Evolutionary conservation across 805 yeast genomes (phyloP).

Genomic region (Kodamaea restingae): DNA sequence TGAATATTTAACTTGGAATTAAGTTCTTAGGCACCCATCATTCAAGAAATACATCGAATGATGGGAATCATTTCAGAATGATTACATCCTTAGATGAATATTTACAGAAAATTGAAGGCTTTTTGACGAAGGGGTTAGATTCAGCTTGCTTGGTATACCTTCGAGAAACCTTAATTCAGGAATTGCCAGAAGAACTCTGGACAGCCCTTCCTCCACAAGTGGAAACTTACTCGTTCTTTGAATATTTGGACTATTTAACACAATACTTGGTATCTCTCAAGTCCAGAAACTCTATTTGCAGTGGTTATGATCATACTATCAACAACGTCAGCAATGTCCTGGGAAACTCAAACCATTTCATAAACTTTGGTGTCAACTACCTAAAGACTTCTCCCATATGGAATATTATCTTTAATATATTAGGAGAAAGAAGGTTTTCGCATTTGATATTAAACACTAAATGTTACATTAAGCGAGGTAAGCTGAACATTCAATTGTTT

Average conservation of each 20-base stretch:
- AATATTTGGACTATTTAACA: conserved; percentile 42
- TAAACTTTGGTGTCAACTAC: conserved; percentile 30
- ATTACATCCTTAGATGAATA: not conserved
- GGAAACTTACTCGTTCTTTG: conserved; percentile 14
- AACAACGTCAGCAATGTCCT: not conserved
- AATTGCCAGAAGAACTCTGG: not conserved
- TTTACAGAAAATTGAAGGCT: not conserved
- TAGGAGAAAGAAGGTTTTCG: conserved; percentile 41
- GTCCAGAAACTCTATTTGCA: conserved; percentile 34
- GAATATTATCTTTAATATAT: conserved; percentile 33
- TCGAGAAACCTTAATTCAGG: not conserved
- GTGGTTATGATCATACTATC: conserved; percentile 34
- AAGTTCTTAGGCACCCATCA: too few species aligned
- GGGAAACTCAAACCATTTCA: conserved; percentile 22
- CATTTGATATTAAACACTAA: conserved; percentile 34
- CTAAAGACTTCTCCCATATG: conserved; percentile 42
- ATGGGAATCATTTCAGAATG: too few species aligned
- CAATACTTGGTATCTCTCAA: conserved; percentile 23
- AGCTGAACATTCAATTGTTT: conserved; percentile 21
- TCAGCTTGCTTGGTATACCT: not conserved
- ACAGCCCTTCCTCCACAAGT: not conserved
- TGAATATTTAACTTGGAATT: too few species aligned
- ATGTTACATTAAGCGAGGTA: conserved; percentile 20
- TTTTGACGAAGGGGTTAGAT: not conserved
- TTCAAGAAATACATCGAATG: too few species aligned